A percentile compares a stretch with the other conserved stretches of the same genome.
Conservation (phyloP, 75 land plant species). For the Cunninghamia lanceolata region DNA sequence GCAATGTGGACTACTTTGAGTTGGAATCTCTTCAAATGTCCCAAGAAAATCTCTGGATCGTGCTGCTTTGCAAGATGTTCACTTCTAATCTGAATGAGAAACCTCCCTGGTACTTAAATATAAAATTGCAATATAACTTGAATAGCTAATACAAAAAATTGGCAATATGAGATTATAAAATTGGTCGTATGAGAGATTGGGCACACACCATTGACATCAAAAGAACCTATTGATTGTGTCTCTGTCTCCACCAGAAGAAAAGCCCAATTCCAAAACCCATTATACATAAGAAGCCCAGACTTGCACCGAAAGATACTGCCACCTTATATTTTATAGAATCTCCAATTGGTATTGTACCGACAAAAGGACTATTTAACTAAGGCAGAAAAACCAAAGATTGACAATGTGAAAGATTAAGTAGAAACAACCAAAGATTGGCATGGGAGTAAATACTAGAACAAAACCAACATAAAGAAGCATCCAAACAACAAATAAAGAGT, state of each 20-base stretch:
- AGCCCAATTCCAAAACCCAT: conserved; percentile 42
- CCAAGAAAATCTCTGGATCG: conserved; percentile 55
- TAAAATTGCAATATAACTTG: background rate
- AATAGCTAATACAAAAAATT: background rate
- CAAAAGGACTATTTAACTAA: background rate
- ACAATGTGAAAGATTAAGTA: background rate
- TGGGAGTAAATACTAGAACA: background rate
- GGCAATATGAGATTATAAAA: background rate
- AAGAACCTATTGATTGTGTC: conserved; percentile 52
- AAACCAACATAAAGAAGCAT: background rate
- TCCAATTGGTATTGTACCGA: background rate
- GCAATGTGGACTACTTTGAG: conserved; percentile 66
- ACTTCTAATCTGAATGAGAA: background rate
- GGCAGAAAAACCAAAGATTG: too few relatives aligned
- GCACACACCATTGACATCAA: conserved; percentile 27
- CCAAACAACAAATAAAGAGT: background rate
- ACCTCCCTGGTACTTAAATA: background rate
- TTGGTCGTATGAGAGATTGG: background rate
- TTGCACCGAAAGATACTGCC: conserved; percentile 55
- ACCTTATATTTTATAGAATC: conserved; percentile 36
- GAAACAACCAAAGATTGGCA: conserved; percentile 1
- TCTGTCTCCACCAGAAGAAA: conserved; percentile 53
- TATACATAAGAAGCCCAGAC: conserved; percentile 47
- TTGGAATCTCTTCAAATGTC: conserved; percentile 69
- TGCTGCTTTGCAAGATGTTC: conserved; percentile 39